Percentiles rank a stretch among this genome's conserved stretches.
Evolutionary conservation across 805 yeast species (phyloP).

Genomic region (Hanseniaspora mollemarum): DNA sequence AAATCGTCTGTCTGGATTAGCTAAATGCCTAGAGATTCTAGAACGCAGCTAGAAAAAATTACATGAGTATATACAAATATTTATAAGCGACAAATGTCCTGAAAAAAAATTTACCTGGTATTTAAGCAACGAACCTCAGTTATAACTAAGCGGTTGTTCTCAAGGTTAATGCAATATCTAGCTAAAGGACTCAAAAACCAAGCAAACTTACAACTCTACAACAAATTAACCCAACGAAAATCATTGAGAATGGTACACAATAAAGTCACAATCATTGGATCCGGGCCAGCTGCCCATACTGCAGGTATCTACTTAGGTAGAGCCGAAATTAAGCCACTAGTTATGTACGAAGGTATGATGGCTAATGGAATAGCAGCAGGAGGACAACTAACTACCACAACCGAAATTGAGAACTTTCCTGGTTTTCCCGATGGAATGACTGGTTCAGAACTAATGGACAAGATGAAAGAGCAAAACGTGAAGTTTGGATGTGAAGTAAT

Average conservation of each 20-base stretch:
- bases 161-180: too few species aligned
- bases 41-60: background rate
- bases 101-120: background rate
- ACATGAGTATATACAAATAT: background rate
- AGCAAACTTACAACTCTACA: background rate
- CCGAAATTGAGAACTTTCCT: conserved; percentile 97
- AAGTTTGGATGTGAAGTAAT: conserved; percentile 87
- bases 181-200: too few species aligned
- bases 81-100: background rate
- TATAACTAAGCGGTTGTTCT: too few species aligned
- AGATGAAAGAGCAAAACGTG: conserved; percentile 78
- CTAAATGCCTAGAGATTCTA: background rate
- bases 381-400: conserved; percentile 96
- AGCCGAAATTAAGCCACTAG: conserved; percentile 82
- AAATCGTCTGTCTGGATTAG: background rate
- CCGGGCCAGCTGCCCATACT: conserved; percentile 99
- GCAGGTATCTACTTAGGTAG: conserved; percentile 95
- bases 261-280: conserved; percentile 79
- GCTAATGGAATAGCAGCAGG: conserved; percentile 99
- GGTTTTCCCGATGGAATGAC: conserved; percentile 92
- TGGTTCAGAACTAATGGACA: conserved; percentile 83
- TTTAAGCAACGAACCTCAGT: too few species aligned
- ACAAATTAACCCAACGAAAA: conserved; percentile 19
- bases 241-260: conserved; percentile 56
- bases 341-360: conserved; percentile 82